Evolutionary conservation across 140 eudicot genomes (phyloP), one percentile per base, ranked within the genome.

Genomic region (Ambrosia hybrid): DNA sequence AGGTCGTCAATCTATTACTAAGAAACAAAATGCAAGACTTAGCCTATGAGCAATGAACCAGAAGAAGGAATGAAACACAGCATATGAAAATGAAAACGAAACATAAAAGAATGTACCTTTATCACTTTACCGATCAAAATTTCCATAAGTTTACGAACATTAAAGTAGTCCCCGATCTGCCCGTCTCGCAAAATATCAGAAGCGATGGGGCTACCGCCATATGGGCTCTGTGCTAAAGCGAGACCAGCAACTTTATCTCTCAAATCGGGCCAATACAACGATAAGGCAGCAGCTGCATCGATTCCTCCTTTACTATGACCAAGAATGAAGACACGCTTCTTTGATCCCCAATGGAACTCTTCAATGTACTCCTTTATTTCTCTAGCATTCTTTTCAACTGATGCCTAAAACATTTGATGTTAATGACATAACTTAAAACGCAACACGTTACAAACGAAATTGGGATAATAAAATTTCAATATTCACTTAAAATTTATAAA

Each of bases 221-320:
- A 94, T 1, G 99, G 99, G 82, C 97, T 90, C 52, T 94, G 99
- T 1, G 95, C 89, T 63, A 94, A 81, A 57, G 82, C 99, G 66
- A 94, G 70, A 14, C 99, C 99, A 0, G 92, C 99, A 66, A 94
- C 99, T 83, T 94, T 94, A 69, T 90, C 97, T 72, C 81, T 86
- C 71, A 94, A 79, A 34, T 90, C 96, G 3, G 87, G 84, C 97
- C 97, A 94, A 74, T 90, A 94, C 84, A 94, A 84, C 48, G 99
- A 86, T 41, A 94, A 70, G 65, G 96, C 88, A 46, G 99, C 99
- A 65, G 99, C 99, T 53, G 99, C 83, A 69, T 94, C 99, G 51
- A 94, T 78, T 43, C 97, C 97, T 10, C 99, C 99, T 88, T 94
- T 94, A 82, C 97, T 94, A 64, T 94, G 99, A 21, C 99, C 99